Evolutionary conservation across 805 yeast genomes (phyloP), one percentile per base, ranked within the genome.

Genomic region (Wickerhamiella kurtzmanii): DNA sequence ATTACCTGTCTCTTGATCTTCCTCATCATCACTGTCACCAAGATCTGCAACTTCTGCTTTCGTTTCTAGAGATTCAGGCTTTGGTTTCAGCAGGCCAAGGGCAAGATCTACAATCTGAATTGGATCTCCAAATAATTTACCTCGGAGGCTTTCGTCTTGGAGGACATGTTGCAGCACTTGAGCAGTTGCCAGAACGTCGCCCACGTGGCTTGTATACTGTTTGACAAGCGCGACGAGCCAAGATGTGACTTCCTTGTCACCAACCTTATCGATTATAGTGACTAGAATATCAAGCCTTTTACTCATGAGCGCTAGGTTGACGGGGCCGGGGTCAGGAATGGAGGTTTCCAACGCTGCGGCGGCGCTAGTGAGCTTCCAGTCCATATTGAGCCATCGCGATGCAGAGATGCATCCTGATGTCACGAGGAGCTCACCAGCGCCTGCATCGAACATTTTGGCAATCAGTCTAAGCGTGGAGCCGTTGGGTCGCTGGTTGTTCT

Each of bases 41-140:
- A 38, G 5, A 16, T 18, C n/a, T 18, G 18, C 25, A 9, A 25
- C 6, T 5, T 5, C 9, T 6, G 5, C 9, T 15, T 13, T 5
- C 16, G 25, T 5, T 6, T 4, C 18, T 8, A 38, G 25, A n/a
- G 25, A 6, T 16, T 38, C 16, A 13, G 21, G 19, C 28, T 20
- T 42, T 21, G 15, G 49, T 22, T 3, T 37, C 43, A 18, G 79
- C 51, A 13, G 78, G 54, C 11, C 69, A 20, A 70, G 59, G 2
- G 77, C 64, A 16, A 77, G 65, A 4, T 64, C 69, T 16, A 85
- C 62, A 41, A 82, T 68, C 42, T 79, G 82, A 2, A 63, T 62
- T 0, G 87, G 79, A 2, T 79, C 71, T 36, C 68, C 67, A 5
- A 79, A 70, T 22, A 81, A 58, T 41, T 69, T 69, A 6, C 77